Conservation (phyloP, 192 early-diverging fungal species). For the Geranomyces michiganensis region DNA sequence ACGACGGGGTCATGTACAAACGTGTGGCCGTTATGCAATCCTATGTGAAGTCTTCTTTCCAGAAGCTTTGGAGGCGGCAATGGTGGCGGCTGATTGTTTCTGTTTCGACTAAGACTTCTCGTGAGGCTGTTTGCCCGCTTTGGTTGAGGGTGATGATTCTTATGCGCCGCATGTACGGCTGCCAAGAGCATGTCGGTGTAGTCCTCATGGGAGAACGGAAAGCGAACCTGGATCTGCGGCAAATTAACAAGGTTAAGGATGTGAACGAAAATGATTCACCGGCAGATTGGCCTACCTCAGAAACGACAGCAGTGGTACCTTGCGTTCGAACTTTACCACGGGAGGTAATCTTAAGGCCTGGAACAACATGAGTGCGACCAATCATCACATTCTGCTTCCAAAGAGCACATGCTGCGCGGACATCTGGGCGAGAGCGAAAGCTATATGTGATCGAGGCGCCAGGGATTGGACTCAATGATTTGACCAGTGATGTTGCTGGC, state of each 20-base stretch:
- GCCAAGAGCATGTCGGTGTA: constrained; percentile 40
- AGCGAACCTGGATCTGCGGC: constrained; percentile 28
- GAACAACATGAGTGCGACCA: constrained; percentile 33
- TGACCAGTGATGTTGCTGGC: neutral
- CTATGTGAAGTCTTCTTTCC: constrained; percentile 52
- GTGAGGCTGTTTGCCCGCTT: neutral
- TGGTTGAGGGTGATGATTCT: constrained; percentile 12
- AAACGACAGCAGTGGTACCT: constrained; percentile 18
- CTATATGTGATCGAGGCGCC: constrained; percentile 43
- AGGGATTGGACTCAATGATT: constrained; percentile 36
- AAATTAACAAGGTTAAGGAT: neutral
- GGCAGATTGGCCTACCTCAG: constrained; percentile 23
- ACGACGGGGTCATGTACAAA: constrained; percentile 45
- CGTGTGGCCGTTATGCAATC: constrained; percentile 52
- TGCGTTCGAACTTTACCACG: constrained; percentile 18
- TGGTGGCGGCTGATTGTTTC: constrained; percentile 24
- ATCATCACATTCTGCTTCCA: constrained; percentile 54
- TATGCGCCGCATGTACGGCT: constrained; percentile 25
- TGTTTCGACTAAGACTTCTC: neutral
- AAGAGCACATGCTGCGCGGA: constrained; percentile 31
- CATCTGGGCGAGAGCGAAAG: constrained; percentile 41
- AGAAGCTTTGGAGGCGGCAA: constrained; percentile 39
- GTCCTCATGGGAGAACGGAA: constrained; percentile 25
- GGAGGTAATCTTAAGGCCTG: constrained; percentile 33
- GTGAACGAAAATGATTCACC: neutral